Evolutionary conservation across 2,329 filamentous ascomycete genomes (phyloP).

Genomic region (Monosporascus sp.): DNA sequence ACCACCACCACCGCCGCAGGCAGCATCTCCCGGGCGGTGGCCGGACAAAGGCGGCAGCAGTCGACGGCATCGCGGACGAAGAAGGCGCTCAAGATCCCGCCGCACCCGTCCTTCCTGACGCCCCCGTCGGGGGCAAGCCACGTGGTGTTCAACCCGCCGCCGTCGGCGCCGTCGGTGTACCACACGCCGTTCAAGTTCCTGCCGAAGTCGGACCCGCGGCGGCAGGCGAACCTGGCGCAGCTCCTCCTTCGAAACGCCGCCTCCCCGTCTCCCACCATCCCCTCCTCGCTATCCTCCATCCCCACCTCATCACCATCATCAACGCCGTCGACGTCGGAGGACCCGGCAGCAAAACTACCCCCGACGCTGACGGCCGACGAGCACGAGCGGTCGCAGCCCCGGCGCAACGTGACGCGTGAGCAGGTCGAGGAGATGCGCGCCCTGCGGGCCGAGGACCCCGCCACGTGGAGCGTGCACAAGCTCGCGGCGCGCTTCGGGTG

Average conservation of each 20-base stretch:
- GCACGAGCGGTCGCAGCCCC: conserved; percentile 3
- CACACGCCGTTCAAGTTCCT: conserved; percentile 65
- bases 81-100: conserved; percentile 52
- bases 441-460: conserved; percentile 47
- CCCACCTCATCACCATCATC: neutral
- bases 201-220: conserved; percentile 49
- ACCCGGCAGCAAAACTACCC: conserved; percentile 21
- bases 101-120: conserved; percentile 53
- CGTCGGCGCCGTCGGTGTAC: conserved; percentile 49
- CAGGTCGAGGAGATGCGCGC: conserved; percentile 56
- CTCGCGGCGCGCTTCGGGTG: conserved; percentile 53
- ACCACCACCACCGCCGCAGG: conserved; percentile 12
- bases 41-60: conserved; percentile 34
- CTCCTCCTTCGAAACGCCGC: conserved; percentile 30
- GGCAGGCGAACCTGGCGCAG: conserved; percentile 40
- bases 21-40: conserved; percentile 19
- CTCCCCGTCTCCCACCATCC: neutral
- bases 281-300: neutral
- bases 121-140: conserved; percentile 24
- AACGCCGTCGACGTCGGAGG: neutral
- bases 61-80: conserved; percentile 48
- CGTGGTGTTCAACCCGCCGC: conserved; percentile 54
- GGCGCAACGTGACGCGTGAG: conserved; percentile 41
- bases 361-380: conserved; percentile 18
- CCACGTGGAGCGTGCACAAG: conserved; percentile 46